Evolutionary conservation across 352 stramenopile genomes (phyloP).

Genomic region (Phytophthora pluvialis): DNA sequence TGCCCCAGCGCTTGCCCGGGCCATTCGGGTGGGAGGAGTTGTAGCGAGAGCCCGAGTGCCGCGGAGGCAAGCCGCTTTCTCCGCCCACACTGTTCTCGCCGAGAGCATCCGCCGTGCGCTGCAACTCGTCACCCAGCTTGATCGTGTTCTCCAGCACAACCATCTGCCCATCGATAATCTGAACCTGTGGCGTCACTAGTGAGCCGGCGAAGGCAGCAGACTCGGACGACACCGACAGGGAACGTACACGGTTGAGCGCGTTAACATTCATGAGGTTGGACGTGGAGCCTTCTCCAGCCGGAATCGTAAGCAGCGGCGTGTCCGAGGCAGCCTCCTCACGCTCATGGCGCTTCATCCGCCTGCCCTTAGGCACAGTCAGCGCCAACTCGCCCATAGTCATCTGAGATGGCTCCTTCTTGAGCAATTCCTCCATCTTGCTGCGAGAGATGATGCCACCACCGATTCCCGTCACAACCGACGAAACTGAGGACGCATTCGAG

Average conservation of each 20-base stretch:
- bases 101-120: slow-evolving; percentile 40
- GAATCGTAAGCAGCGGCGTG: slow-evolving; percentile 16
- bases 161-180: slow-evolving; percentile 89
- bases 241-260: slow-evolving; percentile 59
- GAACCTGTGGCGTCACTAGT: slow-evolving; percentile 76
- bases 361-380: slow-evolving; percentile 73
- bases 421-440: slow-evolving; percentile 60
- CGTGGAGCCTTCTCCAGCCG: slow-evolving; percentile 16
- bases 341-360: slow-evolving; percentile 62
- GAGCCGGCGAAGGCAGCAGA: slow-evolving; percentile 66
- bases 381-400: slow-evolving; percentile 89
- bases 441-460: slow-evolving; percentile 32
- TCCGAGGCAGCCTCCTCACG: slow-evolving; percentile 57
- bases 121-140: slow-evolving; percentile 58
- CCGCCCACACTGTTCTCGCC: slow-evolving; percentile 35
- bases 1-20: slow-evolving; percentile 69
- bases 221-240: slow-evolving; percentile 69
- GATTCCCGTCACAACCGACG: slow-evolving; percentile 45
- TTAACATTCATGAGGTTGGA: slow-evolving; percentile 48
- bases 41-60: slow-evolving; percentile 48
- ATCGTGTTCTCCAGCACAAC: slow-evolving; percentile 77
- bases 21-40: slow-evolving; percentile 48
- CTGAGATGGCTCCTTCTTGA: slow-evolving; percentile 78
- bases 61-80: slow-evolving; percentile 35
- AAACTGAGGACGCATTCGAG: slow-evolving; percentile 53